Base-by-base conservation (phyloP, 305 asterid species). In the Fraxinus albicans region DNA sequence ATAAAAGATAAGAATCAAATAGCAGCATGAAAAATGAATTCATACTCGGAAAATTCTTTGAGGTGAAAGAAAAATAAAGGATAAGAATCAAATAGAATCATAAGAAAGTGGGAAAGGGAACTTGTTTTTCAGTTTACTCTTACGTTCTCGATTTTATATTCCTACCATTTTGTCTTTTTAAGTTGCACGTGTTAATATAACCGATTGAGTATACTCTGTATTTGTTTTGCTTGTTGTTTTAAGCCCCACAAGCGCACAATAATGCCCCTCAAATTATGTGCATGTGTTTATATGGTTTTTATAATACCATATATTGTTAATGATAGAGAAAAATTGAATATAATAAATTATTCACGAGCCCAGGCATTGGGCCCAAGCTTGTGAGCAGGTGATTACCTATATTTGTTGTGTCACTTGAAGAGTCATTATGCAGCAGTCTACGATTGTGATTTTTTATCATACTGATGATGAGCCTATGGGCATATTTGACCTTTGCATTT, bases 401-500 rank as follows among this genome's bases (percentile, higher is more conserved):
- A 34, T 72, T 42, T 74, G 23, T 47, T 19, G 65, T 84, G 21
- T 29, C 40, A n/a, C 76, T 76, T 58, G 58, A 33, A 78, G 75
- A 78, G 70, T 77, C 83, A 25, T 78, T 25, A 58, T 67, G 35
- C 31, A 42, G 73, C 19, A 44, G 58, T 35, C 12, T 76, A 3
- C 47, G 19, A 69, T 69, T 74, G 8, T 80, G 50, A 40, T 44
- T 78, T 35, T 58, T 73, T 79, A 73, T 76, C 73, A 75, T 44
- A 53, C 72, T 80, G 75, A 60, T 78, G 34, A 67, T 75, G 84
- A 73, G 60, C 38, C 75, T 53, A 83, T 55, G 38, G 80, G 78
- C 84, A 85, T 84, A 34, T 80, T 80, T 87, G 82, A 86, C 85
- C 19, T 19, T 90, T 85, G 67, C 47, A 7, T 85, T 84, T 89